Percentiles rank a stretch among this genome's conserved stretches.
These are phyloP conservation scores for Dactylellina haptotyla DNA, from an alignment of 2,329 filamentous ascomycete genomes.

Conservation along the genomic window DNA sequence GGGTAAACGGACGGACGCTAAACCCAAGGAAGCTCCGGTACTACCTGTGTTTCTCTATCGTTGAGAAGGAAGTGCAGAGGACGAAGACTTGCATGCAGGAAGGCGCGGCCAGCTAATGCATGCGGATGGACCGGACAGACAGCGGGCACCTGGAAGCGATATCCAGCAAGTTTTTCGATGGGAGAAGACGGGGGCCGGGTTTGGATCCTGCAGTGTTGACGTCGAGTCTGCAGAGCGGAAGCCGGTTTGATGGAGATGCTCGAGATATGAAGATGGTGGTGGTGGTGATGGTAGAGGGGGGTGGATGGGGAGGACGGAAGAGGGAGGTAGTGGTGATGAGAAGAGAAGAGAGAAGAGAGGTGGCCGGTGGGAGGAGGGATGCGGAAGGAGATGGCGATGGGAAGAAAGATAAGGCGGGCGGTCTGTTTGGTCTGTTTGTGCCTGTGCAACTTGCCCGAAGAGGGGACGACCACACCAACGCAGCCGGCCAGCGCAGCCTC, in stretches of 20 bases:
- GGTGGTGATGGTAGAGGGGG: slow-evolving; percentile 6
- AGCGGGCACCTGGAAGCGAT: slow-evolving; percentile 28
- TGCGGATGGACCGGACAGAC: slow-evolving; percentile 35
- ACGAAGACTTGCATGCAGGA: slow-evolving; percentile 50
- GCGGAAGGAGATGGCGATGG: neutral
- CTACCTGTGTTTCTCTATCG: too few species aligned
- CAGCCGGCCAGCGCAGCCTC: too few species aligned
- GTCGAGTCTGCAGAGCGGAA: slow-evolving; percentile 11
- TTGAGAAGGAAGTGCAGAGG: slow-evolving; percentile 29
- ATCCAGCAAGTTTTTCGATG: slow-evolving; percentile 46
- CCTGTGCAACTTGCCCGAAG: too few species aligned
- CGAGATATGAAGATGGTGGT: neutral
- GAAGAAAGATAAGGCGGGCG: slow-evolving; percentile 42
- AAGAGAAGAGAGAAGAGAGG: neutral
- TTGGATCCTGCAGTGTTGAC: slow-evolving; percentile 23
- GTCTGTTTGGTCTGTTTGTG: neutral
- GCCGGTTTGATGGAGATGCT: neutral
- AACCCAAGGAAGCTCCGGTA: too few species aligned
- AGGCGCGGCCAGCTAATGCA: slow-evolving; percentile 52
- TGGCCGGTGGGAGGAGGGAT: neutral
- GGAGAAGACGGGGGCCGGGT: slow-evolving; percentile 33
- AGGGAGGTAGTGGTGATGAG: slow-evolving; percentile 28
- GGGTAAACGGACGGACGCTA: neutral
- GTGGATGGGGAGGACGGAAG: neutral
- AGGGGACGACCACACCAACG: too few species aligned